phyloP scores from a whole-genome alignment of 75 land plant species.

The Cupressus sempervirens region DNA sequence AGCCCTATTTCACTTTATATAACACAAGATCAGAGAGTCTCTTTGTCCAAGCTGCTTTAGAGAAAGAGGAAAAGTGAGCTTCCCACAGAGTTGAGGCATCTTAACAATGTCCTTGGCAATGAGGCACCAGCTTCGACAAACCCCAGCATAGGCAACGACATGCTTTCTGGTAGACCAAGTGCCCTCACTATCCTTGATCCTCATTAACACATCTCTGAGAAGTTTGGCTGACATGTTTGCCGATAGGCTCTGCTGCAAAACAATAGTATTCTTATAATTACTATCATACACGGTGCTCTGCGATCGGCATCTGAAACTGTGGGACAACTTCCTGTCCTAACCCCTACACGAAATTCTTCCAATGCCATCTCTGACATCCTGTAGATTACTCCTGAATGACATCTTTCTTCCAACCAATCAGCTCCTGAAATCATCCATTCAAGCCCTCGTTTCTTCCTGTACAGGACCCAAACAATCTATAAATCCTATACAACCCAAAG shows the following conservation, averaged over 20 bases:
- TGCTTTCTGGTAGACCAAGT: constrained; percentile 63
- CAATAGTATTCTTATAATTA: background rate
- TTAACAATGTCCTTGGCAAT: constrained; percentile 66
- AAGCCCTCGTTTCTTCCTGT: background rate
- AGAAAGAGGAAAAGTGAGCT: constrained; percentile 70
- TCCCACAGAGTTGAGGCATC: constrained; percentile 51
- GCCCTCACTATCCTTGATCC: constrained; percentile 60
- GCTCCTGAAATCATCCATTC: background rate
- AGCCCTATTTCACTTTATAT: too few species aligned
- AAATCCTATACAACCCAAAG: background rate
- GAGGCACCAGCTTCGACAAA: constrained; percentile 68
- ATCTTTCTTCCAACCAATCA: background rate
- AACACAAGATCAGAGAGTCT: too few species aligned
- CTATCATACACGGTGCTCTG: constrained; percentile 12
- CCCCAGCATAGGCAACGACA: constrained; percentile 83
- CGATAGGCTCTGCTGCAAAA: constrained; percentile 56
- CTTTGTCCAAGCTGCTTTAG: too few species aligned
- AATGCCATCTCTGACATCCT: constrained; percentile 42
- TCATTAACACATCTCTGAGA: constrained; percentile 57
- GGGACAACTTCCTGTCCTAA: constrained; percentile 36
- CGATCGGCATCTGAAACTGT: constrained; percentile 26
- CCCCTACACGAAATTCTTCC: constrained; percentile 42
- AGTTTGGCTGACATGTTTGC: constrained; percentile 74
- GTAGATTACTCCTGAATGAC: constrained; percentile 20
- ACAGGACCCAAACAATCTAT: background rate